Percentiles rank a stretch among this genome's conserved stretches.
These are phyloP conservation scores for Flaveria bidentis DNA, from an alignment of 129 eudicot species.

Conservation along the genomic window DNA sequence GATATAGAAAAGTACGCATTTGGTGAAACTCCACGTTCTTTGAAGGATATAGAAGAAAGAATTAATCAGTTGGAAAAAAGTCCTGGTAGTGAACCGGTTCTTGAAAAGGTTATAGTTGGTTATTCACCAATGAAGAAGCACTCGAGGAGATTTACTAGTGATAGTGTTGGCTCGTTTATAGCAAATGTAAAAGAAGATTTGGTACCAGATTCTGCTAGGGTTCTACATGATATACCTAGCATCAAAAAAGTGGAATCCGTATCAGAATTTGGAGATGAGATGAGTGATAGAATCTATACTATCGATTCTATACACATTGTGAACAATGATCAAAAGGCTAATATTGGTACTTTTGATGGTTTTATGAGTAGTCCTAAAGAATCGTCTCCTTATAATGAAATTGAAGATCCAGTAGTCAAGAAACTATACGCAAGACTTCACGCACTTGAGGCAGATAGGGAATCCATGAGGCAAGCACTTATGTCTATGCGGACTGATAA, in stretches of 20 bases:
- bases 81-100: constrained; percentile 57
- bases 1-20: constrained; percentile 83
- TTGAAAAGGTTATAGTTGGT: constrained; percentile 81
- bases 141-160: constrained; percentile 57
- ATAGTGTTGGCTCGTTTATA: constrained; percentile 43
- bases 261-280: constrained; percentile 82
- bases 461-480: constrained; percentile 88
- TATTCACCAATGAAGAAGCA: constrained; percentile 72
- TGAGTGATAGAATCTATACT: constrained; percentile 79
- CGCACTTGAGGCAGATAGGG: constrained; percentile 95
- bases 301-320: constrained; percentile 71
- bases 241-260: constrained; percentile 55
- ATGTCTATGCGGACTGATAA: constrained; percentile 91
- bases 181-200: constrained; percentile 56
- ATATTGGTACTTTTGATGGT: constrained; percentile 52
- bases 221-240: constrained; percentile 41
- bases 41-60: constrained; percentile 74
- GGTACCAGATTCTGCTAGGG: constrained; percentile 6
- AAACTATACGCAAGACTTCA: constrained; percentile 85
- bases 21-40: constrained; percentile 71
- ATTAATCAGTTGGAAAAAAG: constrained; percentile 66
- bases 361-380: constrained; percentile 63
- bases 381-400: constrained; percentile 41
- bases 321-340: constrained; percentile 55
- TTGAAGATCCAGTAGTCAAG: constrained; percentile 63